Evolutionary conservation across 2,329 filamentous ascomycete genomes (phyloP), one percentile per base, ranked within the genome.

Genomic region (Calonectria honghensis): DNA sequence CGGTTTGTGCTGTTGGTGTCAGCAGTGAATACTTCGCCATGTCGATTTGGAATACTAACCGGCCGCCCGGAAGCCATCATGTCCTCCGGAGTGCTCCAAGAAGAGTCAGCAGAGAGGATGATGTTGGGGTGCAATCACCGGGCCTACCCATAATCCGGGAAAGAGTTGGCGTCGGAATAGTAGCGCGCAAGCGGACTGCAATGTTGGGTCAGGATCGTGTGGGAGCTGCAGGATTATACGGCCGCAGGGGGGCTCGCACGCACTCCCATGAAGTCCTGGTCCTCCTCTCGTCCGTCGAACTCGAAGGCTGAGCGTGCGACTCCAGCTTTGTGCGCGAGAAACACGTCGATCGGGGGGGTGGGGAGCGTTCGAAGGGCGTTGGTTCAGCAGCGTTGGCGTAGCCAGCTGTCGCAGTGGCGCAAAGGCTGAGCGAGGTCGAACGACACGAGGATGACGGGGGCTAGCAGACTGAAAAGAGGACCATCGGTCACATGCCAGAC

Each of bases 111-210:
- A 71, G 72, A 61, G 50, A 75, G 65, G 29, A 69, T 41, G 75
- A 65, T 68, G 73, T 45, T 68, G 14, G 32, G 37, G 68, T 68
- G 37, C 35, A 48, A 61, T 64, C 61, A 64, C 75, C 72, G 73
- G 73, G 73, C 79, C 68, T 84, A 86, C 85, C 84, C 85, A 86
- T 87, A 87, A 80, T 87, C 85, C 66, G 85, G 85, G 77, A 85
- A 85, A 73, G 84, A 86, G 79, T 83, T 81, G 75, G 82, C 82
- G 73, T 83, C 76, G 72, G 84, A 86, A 69, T 79, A 73, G 74
- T 87, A 86, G 73, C 84, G 82, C 68, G 78, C 77, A 70, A 82
- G 77, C 67, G 84, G 79, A 78, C 84, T 86, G 73, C 20, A 72
- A 69, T 35, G 50, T 64, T 70, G 72, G 35, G 57, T 74, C 63